A percentile compares a stretch with the other conserved stretches of the same genome.
phyloP scores from a whole-genome alignment of 352 stramenopile species.

The Globisporangium recalcitrans region DNA sequence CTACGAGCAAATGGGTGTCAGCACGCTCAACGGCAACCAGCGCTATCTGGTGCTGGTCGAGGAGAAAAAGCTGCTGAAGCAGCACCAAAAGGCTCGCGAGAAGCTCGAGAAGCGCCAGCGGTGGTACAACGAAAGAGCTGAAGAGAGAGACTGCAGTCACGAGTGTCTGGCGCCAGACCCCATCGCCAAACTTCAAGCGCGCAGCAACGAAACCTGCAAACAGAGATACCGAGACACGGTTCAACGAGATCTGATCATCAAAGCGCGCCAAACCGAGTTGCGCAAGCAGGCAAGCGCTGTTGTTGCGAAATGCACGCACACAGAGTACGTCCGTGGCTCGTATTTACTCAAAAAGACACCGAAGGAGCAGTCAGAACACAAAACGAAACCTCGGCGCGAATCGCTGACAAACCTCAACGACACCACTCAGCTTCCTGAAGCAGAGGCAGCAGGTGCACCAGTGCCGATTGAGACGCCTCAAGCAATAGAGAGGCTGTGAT shows the following conservation, averaged over 20 bases:
- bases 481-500: neutral
- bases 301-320: conserved; percentile 17
- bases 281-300: conserved; percentile 26
- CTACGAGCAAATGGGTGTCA: conserved; percentile 41
- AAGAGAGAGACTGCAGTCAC: neutral
- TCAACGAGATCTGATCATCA: conserved; percentile 3
- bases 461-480: neutral
- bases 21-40: conserved; percentile 26
- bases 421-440: neutral
- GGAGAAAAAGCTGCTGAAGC: conserved; percentile 18
- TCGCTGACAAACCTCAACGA: neutral
- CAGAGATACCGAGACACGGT: neutral
- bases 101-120: conserved; percentile 25
- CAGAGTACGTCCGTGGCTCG: conserved; percentile 36
- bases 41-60: conserved; percentile 27
- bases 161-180: conserved; percentile 15
- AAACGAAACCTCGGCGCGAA: neutral
- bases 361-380: neutral
- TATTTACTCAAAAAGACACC: conserved; percentile 31
- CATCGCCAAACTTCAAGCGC: conserved; percentile 15
- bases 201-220: neutral
- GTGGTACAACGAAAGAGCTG: conserved; percentile 31
- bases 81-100: conserved; percentile 11
- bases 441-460: neutral
- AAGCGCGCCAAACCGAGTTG: conserved; percentile 18